Evolutionary conservation across 495 filamentous ascomycete species (phyloP).

Genomic region (Aspergillus wentii): DNA sequence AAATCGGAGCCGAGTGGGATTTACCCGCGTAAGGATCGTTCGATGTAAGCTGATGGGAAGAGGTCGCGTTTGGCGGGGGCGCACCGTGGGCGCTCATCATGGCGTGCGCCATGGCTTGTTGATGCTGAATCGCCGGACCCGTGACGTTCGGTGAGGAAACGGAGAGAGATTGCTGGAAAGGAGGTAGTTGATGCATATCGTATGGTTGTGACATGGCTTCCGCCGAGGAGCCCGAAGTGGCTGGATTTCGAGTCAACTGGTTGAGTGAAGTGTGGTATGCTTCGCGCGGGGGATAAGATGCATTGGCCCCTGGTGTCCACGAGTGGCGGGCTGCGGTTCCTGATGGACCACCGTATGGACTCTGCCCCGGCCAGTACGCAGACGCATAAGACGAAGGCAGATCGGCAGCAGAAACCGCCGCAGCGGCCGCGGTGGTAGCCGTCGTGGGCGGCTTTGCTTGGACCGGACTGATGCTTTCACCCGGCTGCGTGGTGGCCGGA

Average conservation of each 20-base stretch:
- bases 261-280: conserved; percentile 54
- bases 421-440: conserved; percentile 47
- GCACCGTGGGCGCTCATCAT: conserved; percentile 36
- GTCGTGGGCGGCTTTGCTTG: conserved; percentile 52
- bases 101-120: conserved; percentile 28
- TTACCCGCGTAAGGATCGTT: conserved; percentile 60
- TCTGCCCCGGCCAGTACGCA: conserved; percentile 44
- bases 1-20: conserved; percentile 52
- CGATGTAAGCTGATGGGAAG: conserved; percentile 54
- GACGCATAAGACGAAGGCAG: conserved; percentile 34
- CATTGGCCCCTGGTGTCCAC: conserved; percentile 37
- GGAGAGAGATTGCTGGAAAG: conserved; percentile 51
- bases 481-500: conserved; percentile 54
- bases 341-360: conserved; percentile 46
- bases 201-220: conserved; percentile 49
- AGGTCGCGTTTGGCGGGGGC: conserved; percentile 49
- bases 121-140: conserved; percentile 21
- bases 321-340: conserved; percentile 42
- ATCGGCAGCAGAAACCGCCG: conserved; percentile 39
- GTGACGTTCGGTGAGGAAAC: conserved; percentile 31
- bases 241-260: conserved; percentile 36
- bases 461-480: conserved; percentile 34
- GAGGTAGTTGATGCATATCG: conserved; percentile 52
- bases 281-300: conserved; percentile 36
- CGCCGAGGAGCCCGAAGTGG: conserved; percentile 48